Evolutionary conservation across 2,329 filamentous ascomycete species (phyloP).

Genomic region (Alternaria gaisen): DNA sequence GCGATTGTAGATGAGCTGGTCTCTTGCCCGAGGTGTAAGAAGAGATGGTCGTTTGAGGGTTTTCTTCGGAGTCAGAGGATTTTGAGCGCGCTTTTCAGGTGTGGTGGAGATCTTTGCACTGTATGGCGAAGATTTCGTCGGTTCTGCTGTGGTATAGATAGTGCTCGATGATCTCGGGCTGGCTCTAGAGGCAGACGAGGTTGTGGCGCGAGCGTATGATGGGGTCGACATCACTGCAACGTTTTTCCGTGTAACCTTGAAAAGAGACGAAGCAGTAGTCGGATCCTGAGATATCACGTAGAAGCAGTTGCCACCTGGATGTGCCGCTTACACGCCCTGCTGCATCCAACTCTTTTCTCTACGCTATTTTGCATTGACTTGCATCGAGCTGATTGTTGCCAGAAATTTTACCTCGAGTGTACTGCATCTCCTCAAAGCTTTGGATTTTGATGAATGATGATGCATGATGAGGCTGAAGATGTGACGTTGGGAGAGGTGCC

Average conservation of each 20-base stretch:
- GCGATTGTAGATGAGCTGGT: conserved; percentile 5
- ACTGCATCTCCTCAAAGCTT: neutral
- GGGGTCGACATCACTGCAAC: conserved; percentile 22
- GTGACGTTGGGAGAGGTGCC: neutral
- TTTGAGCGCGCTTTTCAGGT: neutral
- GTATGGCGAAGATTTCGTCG: neutral
- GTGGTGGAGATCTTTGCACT: neutral
- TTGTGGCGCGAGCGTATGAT: conserved; percentile 32
- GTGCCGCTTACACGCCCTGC: neutral
- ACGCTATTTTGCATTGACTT: neutral
- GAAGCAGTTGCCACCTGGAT: neutral
- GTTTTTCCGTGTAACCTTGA: neutral
- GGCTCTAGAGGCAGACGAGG: conserved; percentile 21
- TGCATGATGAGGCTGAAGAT: neutral
- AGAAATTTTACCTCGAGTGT: neutral
- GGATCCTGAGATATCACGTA: neutral
- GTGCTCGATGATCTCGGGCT: conserved; percentile 7
- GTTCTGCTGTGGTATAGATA: neutral
- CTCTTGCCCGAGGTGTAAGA: conserved; percentile 11
- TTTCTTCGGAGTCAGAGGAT: neutral
- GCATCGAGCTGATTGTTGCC: neutral
- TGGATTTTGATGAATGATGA: neutral
- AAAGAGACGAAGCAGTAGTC: neutral
- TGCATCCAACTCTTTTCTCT: neutral
- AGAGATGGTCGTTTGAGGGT: conserved; percentile 13